These are phyloP conservation scores for Cryphonectria naterciae DNA, from an alignment of 2,329 filamentous ascomycete genomes.

Conservation along the genomic window DNA sequence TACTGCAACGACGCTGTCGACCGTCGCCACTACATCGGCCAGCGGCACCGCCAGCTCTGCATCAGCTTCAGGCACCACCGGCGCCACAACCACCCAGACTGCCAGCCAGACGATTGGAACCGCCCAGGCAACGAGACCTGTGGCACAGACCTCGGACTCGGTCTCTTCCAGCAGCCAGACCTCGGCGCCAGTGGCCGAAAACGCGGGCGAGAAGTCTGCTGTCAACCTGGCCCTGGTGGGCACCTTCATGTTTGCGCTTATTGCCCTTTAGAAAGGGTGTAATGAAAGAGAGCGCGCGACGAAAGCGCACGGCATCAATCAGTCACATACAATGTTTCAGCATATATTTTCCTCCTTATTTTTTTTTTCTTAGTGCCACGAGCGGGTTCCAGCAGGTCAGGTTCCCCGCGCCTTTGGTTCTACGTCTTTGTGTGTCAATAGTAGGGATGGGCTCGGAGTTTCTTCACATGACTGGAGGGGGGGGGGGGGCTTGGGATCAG, in stretches of 20 bases:
- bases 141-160: conserved; percentile 26
- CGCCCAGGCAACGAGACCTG: conserved; percentile 1
- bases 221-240: conserved; percentile 30
- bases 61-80: conserved; percentile 24
- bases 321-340: not conserved
- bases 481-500: not conserved
- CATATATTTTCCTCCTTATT: not conserved
- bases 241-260: conserved; percentile 31
- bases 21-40: conserved; percentile 26
- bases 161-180: conserved; percentile 31
- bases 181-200: conserved; percentile 30
- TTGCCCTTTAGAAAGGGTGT: conserved; percentile 5
- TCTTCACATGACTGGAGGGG: not conserved
- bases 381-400: not conserved
- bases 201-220: conserved; percentile 31
- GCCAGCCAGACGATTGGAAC: conserved; percentile 11
- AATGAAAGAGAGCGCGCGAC: not conserved
- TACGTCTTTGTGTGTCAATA: not conserved
- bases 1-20: conserved; percentile 32
- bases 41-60: conserved; percentile 23
- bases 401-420: not conserved
- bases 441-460: conserved; percentile 2
- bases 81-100: conserved; percentile 27
- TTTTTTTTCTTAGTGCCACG: not conserved
- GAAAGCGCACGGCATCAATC: not conserved